Conservation (phyloP, 495 filamentous ascomycete genomes). For the Neurospora sp. region DNA sequence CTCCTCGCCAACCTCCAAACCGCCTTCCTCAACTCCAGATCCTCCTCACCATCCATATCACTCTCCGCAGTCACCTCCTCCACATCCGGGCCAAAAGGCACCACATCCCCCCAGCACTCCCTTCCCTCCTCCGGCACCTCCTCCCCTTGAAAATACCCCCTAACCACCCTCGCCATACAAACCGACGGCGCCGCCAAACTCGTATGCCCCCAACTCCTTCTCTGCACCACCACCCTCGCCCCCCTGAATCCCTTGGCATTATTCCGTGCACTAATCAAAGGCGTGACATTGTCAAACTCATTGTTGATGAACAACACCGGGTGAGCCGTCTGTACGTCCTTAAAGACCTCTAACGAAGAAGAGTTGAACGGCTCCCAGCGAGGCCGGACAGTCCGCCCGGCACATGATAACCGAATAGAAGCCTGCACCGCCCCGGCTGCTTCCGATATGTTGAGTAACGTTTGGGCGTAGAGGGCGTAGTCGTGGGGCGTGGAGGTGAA, state of each 20-base stretch:
- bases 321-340: conserved; percentile 24
- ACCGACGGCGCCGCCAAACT: conserved; percentile 23
- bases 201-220: conserved; percentile 38
- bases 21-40: conserved; percentile 1
- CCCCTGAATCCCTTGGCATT: conserved; percentile 42
- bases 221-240: conserved; percentile 43
- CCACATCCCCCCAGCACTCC: conserved; percentile 21
- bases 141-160: conserved; percentile 25
- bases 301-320: conserved; percentile 48
- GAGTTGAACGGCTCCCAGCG: conserved; percentile 41
- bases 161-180: conserved; percentile 25
- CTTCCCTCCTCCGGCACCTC: conserved; percentile 19
- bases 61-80: not conserved
- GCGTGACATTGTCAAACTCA: conserved; percentile 47
- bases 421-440: conserved; percentile 51
- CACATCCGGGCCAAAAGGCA: conserved; percentile 9
- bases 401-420: conserved; percentile 44
- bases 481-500: conserved; percentile 27
- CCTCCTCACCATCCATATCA: not conserved
- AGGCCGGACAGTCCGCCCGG: conserved; percentile 45
- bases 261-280: conserved; percentile 36
- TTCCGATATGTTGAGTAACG: conserved; percentile 36
- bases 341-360: not conserved
- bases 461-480: conserved; percentile 38
- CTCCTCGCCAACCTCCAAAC: not conserved